phyloP scores from a whole-genome alignment of 768 basidiomycete genomes.

The Tulasnella sp. region DNA sequence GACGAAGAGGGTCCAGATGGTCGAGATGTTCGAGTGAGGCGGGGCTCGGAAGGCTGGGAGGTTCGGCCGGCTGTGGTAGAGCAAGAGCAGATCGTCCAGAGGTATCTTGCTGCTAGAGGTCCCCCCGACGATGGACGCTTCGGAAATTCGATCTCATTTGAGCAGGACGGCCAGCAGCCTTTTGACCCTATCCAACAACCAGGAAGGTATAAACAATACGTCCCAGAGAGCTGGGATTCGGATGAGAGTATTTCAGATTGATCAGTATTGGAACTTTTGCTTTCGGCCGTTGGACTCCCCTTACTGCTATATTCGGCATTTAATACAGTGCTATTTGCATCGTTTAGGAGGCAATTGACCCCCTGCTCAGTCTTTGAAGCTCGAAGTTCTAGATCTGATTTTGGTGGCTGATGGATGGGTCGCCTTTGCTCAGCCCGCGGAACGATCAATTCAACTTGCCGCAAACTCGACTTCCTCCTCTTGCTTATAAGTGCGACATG shows the following conservation, averaged over 20 bases:
- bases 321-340: no score
- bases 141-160: neutral
- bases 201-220: constrained; percentile 12
- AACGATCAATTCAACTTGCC: no score
- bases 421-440: no score
- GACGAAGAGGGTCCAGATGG: constrained; percentile 11
- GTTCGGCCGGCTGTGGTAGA: constrained; percentile 20
- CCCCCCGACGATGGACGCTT: neutral
- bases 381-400: no score
- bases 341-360: no score
- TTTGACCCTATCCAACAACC: constrained; percentile 1
- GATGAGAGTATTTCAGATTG: neutral
- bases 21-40: constrained; percentile 33
- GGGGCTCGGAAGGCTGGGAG: constrained; percentile 79
- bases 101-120: constrained; percentile 5
- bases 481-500: no score
- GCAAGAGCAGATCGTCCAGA: constrained; percentile 7
- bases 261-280: neutral
- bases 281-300: no score
- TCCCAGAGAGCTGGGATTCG: constrained; percentile 1
- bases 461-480: no score
- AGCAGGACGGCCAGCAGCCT: neutral
- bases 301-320: no score
- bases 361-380: no score
- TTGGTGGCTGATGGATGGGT: no score